Evolutionary conservation across 352 stramenopile species (phyloP), one percentile per base, ranked within the genome.

Genomic region (Peronospora farinosa): DNA sequence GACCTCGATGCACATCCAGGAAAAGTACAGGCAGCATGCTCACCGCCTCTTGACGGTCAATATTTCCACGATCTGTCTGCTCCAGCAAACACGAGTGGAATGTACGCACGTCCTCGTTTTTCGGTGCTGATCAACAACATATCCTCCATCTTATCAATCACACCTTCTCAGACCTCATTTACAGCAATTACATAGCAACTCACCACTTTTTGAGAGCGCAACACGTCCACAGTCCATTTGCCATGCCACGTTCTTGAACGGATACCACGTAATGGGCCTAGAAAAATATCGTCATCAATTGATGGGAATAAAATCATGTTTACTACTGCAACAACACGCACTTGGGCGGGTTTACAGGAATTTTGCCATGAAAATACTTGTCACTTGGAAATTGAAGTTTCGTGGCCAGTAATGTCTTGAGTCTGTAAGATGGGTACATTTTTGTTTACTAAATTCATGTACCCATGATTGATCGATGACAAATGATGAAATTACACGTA

Each of bases 11-110:
- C 5, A 97, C 89, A 55, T 97, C 72, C 19, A 99, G 78, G 54
- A 99, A 97, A 17, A 99, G 69, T 25, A 98, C 96, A 0, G 97
- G 97, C 13, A 99, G 74, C 96, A 99, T 99, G 55, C 84, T 98
- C 45, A 98, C 97, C 6, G 96, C 79, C 60, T 99, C 97, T 61
- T 99, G 97, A 10, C 97, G 87, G 33, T 97, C 96, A 10, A 99
- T 83, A 38, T 84, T 91, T 13, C 96, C 94, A 38, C 71, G 74
- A 25, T 96, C 77, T 13, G 86, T 97, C 51, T 98, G 79, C 41
- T 88, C 74, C 31, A 97, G 82, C 33, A 99, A 73, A 64, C 77
- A 97, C 23, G 88, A 53, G 67, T 98, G 92, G 47, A 99, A 94
- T 13, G 73, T 60, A 57, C 91, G 72, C 17, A 98, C 67, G n/a